Conservation (phyloP, 108 stramenopile genomes). For the Bacterosira constricta region DNA sequence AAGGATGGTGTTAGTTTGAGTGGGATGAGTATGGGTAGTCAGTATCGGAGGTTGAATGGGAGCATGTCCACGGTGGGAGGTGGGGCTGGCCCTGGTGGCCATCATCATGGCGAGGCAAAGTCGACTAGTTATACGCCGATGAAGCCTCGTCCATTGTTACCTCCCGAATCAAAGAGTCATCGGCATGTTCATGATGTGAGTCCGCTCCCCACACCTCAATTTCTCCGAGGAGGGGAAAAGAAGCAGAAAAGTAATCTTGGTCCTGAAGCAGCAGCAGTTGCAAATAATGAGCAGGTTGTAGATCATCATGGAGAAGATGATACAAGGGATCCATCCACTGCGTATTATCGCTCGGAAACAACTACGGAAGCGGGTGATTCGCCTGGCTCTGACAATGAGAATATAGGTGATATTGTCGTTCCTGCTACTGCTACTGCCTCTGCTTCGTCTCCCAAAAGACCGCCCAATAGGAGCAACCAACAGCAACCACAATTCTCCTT, state of each 20-base stretch:
- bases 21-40: conserved; percentile 33
- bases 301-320: too few species aligned
- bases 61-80: conserved; percentile 6
- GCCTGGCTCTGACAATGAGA: not conserved
- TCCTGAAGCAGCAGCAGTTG: not conserved
- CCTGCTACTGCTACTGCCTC: not conserved
- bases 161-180: conserved; percentile 23
- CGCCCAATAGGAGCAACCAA: too few species aligned
- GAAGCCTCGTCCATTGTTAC: conserved; percentile 21
- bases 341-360: conserved; percentile 29
- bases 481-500: too few species aligned
- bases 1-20: conserved; percentile 35
- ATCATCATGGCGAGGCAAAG: not conserved
- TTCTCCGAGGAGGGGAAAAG: not conserved
- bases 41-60: conserved; percentile 8
- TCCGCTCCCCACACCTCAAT: conserved; percentile 16
- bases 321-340: conserved; percentile 38
- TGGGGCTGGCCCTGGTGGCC: conserved; percentile 9
- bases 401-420: not conserved
- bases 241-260: not conserved
- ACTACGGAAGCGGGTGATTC: conserved; percentile 22
- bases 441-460: too few species aligned
- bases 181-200: conserved; percentile 13
- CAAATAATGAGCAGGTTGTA: conserved; percentile 12
- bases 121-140: not conserved